These are phyloP conservation scores for Bertia moriformis DNA, from an alignment of 2,329 filamentous ascomycete genomes.

Conservation along the genomic window DNA sequence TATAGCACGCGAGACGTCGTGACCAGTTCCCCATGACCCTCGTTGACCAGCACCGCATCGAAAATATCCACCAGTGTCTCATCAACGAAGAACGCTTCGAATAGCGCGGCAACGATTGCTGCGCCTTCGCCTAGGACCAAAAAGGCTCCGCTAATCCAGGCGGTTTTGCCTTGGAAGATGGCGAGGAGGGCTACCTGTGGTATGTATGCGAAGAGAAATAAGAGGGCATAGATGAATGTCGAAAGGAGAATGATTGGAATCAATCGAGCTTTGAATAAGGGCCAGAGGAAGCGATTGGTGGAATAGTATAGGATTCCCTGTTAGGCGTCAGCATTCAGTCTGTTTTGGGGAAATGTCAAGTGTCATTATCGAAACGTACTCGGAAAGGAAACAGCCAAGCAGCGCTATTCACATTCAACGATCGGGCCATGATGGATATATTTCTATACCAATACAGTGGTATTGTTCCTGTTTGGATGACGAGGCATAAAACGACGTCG, in stretches of 20 bases:
- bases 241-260: slow-evolving; percentile 73
- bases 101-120: slow-evolving; percentile 53
- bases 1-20: slow-evolving; percentile 50
- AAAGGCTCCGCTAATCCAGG: slow-evolving; percentile 81
- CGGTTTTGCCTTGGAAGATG: slow-evolving; percentile 73
- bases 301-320: neutral
- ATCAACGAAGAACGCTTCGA: slow-evolving; percentile 71
- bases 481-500: no score
- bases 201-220: slow-evolving; percentile 79
- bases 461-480: no score
- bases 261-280: slow-evolving; percentile 63
- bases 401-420: neutral
- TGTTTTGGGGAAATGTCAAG: neutral
- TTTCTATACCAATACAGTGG: no score
- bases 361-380: neutral
- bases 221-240: slow-evolving; percentile 64
- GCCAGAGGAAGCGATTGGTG: slow-evolving; percentile 14
- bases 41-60: slow-evolving; percentile 67
- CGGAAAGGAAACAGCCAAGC: neutral
- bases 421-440: neutral
- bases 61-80: slow-evolving; percentile 70
- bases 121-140: slow-evolving; percentile 73
- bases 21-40: slow-evolving; percentile 56
- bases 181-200: slow-evolving; percentile 80
- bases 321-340: neutral